Base-by-base conservation (phyloP, 495 filamentous ascomycete genomes). In the Tuber borchii region DNA sequence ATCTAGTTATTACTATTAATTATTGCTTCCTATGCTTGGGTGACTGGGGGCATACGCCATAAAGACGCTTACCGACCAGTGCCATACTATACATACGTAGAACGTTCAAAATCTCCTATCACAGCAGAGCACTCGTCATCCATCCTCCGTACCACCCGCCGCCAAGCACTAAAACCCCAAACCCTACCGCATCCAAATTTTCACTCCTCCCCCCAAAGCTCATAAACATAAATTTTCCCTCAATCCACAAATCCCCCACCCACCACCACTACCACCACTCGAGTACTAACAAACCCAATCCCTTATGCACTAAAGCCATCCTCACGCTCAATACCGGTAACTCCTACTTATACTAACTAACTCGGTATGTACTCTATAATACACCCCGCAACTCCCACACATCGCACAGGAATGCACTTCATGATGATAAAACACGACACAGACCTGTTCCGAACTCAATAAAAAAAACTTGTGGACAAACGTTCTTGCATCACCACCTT, bases 401-500 rank as follows among this genome's bases (percentile, higher is more conserved):
- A 72, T 10, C 69, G 19, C 26, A 17, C 22, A 10, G 22, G 48
- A 26, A 42, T 37, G 20, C 34, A n/a, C 16, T 17, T 26, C n/a
- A 48, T 73, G 70, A 78, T 77, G 75, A 76, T 71, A 73, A 37
- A 46, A 37, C 26, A 78, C 45, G 73, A 77, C 76, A 77, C 75
- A 72, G 75, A 78, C 61, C 75, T 77, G 76, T 74, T 74, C 75
- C 72, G 76, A 77, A 77, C 48, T 73, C 51, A 17, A n/a, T n/a
- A n/a, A 73, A 26, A 48, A 74, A 26, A 48, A 74, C 70, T 78
- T 76, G 69, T 76, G 69, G 74, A 76, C 71, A 76, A 73, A 71
- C 68, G 71, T 76, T 76, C 71, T 77, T 76, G 74, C 76, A 77
- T 75, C 73, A 76, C 75, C 75, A 77, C 75, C 75, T 77, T 77